These are phyloP conservation scores for Penicillium rolfsii DNA, from an alignment of 2,329 filamentous ascomycete species.

Conservation along the genomic window DNA sequence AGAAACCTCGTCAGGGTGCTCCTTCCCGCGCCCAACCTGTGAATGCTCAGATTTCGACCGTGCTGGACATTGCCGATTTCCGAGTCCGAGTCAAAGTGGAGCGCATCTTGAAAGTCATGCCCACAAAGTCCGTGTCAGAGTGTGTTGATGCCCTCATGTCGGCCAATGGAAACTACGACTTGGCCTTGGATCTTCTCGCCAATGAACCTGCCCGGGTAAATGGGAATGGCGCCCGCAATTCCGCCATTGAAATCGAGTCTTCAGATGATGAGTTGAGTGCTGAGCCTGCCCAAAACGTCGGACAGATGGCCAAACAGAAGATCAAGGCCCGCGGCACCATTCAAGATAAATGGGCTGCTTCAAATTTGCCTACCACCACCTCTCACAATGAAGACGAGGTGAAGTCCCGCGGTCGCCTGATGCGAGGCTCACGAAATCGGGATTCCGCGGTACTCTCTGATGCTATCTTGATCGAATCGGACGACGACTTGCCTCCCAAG, in stretches of 20 bases:
- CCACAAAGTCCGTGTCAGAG: conserved; percentile 50
- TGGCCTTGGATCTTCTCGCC: conserved; percentile 56
- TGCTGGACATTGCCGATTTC: conserved; percentile 58
- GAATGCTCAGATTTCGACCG: conserved; percentile 42
- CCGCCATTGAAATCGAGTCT: conserved; percentile 39
- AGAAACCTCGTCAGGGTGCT: conserved; percentile 45
- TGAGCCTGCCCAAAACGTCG: conserved; percentile 23
- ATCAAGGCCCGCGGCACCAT: conserved; percentile 61
- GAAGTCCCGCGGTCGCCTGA: conserved; percentile 43
- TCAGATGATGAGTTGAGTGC: conserved; percentile 48
- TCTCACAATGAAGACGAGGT: conserved; percentile 28
- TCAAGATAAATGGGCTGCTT: conserved; percentile 61
- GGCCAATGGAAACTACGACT: conserved; percentile 58
- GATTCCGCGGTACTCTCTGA: conserved; percentile 31
- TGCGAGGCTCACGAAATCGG: conserved; percentile 42
- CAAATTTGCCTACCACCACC: conserved; percentile 38
- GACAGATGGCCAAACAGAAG: conserved; percentile 52
- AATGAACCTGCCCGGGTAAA: conserved; percentile 18
- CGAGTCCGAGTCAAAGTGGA: conserved; percentile 55
- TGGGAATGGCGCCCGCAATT: conserved; percentile 18
- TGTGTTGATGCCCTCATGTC: conserved; percentile 56
- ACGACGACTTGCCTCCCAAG: conserved; percentile 30
- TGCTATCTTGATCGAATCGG: conserved; percentile 17
- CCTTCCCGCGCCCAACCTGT: conserved; percentile 54
- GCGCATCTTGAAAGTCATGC: conserved; percentile 55